Evolutionary conservation across 2,329 filamentous ascomycete genomes (phyloP).

Genomic region (Trichoderma sp.): DNA sequence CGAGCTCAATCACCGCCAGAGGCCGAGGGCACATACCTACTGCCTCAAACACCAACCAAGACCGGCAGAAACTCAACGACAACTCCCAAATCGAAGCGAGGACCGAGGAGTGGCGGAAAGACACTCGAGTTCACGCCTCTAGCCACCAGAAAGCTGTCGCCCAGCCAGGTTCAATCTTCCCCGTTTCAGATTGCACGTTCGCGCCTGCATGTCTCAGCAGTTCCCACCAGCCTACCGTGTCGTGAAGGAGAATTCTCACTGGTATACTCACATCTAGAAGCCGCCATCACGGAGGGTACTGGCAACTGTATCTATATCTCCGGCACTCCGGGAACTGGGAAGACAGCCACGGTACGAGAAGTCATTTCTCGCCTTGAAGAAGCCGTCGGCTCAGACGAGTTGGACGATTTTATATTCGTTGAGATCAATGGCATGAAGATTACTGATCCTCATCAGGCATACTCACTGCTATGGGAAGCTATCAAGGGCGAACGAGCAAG

Average conservation of each 20-base stretch:
- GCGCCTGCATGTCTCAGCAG: conserved; percentile 88
- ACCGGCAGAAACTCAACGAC: conserved; percentile 34
- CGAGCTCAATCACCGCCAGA: conserved; percentile 38
- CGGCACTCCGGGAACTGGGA: conserved; percentile 95
- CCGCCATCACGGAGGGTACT: conserved; percentile 88
- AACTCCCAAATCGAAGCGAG: conserved; percentile 37
- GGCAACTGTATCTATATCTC: conserved; percentile 99
- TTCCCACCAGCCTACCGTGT: conserved; percentile 85
- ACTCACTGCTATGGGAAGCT: conserved; percentile 93
- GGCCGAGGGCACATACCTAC: conserved; percentile 37
- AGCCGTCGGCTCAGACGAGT: conserved; percentile 83
- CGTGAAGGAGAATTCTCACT: conserved; percentile 88
- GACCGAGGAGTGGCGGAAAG: conserved; percentile 51
- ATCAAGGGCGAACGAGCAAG: conserved; percentile 91
- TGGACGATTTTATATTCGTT: conserved; percentile 98
- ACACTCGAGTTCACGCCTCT: conserved; percentile 93
- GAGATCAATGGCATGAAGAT: conserved; percentile 99
- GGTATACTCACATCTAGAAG: conserved; percentile 91
- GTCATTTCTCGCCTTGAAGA: conserved; percentile 87
- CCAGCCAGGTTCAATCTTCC: conserved; percentile 72
- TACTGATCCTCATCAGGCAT: conserved; percentile 95
- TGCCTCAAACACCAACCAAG: conserved; percentile 44
- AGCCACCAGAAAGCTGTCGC: conserved; percentile 82
- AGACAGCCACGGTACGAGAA: conserved; percentile 95
- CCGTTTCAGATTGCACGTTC: conserved; percentile 90